Evolutionary conservation across 1,284 basidiomycete genomes (phyloP), one percentile per base, ranked within the genome.

Genomic region (Anthracocystis walkeri): DNA sequence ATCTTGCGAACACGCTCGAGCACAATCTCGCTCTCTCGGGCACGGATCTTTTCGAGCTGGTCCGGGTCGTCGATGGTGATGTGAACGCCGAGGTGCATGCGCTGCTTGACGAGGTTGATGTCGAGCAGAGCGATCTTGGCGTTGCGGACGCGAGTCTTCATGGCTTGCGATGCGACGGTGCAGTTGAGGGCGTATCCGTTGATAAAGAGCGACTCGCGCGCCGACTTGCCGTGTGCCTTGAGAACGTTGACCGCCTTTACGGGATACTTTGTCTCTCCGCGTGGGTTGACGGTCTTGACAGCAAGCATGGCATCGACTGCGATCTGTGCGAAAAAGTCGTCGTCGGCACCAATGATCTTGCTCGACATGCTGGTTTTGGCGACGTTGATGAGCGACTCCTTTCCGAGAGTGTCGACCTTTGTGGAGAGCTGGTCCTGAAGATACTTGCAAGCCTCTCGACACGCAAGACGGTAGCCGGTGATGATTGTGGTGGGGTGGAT

Each of bases 401-500:
- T 90, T 50, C 95, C 95, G 21, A 99, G 89, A 55, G 90, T 87
- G 85, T 98, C 96, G 40, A 99, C 94, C 87, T 95, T 98, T 65
- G 97, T 92, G 82, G 93, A 93, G 65, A 99, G 87, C 86, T 99
- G 96, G 85, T 99, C 96, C 82, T 95, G 93, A 91, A 99, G 94
- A 87, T 96, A 98, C 86, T 94, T 94, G 85, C 96, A 95, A 14
- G 97, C 97, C 87, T 99, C 97, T 84, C 91, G 92, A 86, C 97
- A 99, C 8, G 97, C 97, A 45, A 99, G 90, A 79, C 96, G 89
- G 87, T 99, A 99, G 2, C 97, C 97, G 29, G 96, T 97, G 86
- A 99, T 99, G 87, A 99, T 97, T 7, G 97, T 99, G 7, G 97
- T 99, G 4, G 97, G 97, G 86, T 99, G 97, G 65, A 99, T 98